Percentiles rank a stretch among this genome's conserved stretches.
Conservation (phyloP, 1,284 basidiomycete genomes). For the Thecaphora thlaspeos region DNA sequence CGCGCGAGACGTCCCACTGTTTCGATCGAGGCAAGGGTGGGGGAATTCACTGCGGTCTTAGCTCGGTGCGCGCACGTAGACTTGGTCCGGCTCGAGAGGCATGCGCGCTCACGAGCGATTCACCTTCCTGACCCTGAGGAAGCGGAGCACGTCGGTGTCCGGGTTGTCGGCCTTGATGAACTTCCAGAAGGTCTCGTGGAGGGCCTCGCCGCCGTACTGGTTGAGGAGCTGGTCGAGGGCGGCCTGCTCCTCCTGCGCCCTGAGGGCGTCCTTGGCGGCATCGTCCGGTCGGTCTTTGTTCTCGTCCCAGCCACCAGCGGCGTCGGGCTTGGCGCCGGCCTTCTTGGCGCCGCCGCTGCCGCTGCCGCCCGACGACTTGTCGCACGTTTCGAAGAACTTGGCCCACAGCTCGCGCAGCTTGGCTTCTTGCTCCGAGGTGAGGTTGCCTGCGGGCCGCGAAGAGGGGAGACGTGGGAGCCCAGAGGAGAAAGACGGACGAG, state of each 20-base stretch:
- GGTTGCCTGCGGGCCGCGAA: conserved; percentile 37
- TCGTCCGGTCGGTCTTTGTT: conserved; percentile 42
- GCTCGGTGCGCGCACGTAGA: too few relatives aligned
- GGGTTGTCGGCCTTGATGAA: conserved; percentile 54
- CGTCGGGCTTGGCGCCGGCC: conserved; percentile 13
- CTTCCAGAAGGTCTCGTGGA: conserved; percentile 57
- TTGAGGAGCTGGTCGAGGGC: conserved; percentile 56
- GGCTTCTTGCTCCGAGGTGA: conserved; percentile 51
- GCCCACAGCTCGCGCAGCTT: conserved; percentile 56
- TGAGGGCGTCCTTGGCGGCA: conserved; percentile 52
- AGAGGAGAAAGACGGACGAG: background rate
- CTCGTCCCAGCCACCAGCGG: conserved; percentile 29
- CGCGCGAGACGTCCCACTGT: conserved; percentile 58
- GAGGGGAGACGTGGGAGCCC: background rate
- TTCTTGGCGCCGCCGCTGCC: conserved; percentile 8
- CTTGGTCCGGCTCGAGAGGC: too few relatives aligned
- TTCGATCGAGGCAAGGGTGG: background rate
- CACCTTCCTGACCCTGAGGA: conserved; percentile 56
- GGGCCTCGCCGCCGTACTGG: conserved; percentile 56
- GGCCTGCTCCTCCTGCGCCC: conserved; percentile 53
- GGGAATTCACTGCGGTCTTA: background rate
- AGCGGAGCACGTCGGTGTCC: conserved; percentile 55
- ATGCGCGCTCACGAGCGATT: conserved; percentile 3
- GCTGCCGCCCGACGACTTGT: conserved; percentile 31
- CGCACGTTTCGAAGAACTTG: conserved; percentile 40